Percentiles rank a stretch among this genome's conserved stretches.
Conservation (phyloP, 441 rosid species). For the Gossypium laxum region DNA sequence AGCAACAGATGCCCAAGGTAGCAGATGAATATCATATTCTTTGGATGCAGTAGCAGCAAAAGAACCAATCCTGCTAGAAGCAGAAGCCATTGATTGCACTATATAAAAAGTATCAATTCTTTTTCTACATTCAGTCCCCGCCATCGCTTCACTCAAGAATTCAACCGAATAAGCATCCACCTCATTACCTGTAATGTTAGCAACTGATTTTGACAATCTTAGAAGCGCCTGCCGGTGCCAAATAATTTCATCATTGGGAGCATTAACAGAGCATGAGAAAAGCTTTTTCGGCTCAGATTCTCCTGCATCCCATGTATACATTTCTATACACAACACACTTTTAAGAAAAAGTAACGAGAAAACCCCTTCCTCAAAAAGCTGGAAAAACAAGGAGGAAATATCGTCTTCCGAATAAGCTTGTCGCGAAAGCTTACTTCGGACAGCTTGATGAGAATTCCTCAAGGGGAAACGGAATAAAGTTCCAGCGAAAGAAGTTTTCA, state of each 20-base stretch:
- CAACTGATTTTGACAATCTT: slow-evolving; percentile 52
- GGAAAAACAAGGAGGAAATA: slow-evolving; percentile 57
- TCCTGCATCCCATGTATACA: slow-evolving; percentile 74
- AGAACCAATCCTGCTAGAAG: slow-evolving; percentile 64
- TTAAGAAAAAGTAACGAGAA: slow-evolving; percentile 76
- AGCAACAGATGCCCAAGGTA: slow-evolving; percentile 96
- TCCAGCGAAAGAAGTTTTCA: slow-evolving; percentile 58
- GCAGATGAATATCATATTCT: slow-evolving; percentile 85
- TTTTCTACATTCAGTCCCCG: slow-evolving; percentile 41
- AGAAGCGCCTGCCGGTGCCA: slow-evolving; percentile 76
- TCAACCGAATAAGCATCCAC: slow-evolving; percentile 66
- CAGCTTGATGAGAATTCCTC: slow-evolving; percentile 72
- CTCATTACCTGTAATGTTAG: slow-evolving; percentile 31
- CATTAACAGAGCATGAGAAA: slow-evolving; percentile 48
- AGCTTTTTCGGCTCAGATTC: slow-evolving; percentile 61
- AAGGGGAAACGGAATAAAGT: slow-evolving; percentile 89
- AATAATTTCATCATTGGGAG: slow-evolving; percentile 41
- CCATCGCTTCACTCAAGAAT: slow-evolving; percentile 53
- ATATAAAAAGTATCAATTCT: slow-evolving; percentile 59
- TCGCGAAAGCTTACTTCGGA: slow-evolving; percentile 74
- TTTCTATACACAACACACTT: slow-evolving; percentile 61
- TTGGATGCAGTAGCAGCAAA: slow-evolving; percentile 77
- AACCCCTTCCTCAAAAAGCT: slow-evolving; percentile 76
- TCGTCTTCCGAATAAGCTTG: slow-evolving; percentile 67
- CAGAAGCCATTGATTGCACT: slow-evolving; percentile 82